These are phyloP conservation scores for Podospora australis DNA, from an alignment of 495 filamentous ascomycete species.

Conservation along the genomic window DNA sequence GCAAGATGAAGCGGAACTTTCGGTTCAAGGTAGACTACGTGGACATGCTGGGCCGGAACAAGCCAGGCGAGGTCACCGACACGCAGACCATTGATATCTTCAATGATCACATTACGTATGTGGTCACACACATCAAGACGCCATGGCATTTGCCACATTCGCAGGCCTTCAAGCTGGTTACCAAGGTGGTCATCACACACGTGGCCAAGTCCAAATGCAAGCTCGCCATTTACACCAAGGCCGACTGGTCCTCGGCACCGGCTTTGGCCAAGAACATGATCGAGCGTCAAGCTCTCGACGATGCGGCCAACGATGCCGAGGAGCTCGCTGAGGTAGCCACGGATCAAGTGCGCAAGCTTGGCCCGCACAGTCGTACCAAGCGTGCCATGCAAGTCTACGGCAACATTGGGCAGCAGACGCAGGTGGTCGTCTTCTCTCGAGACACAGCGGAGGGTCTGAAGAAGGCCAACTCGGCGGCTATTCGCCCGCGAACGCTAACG, in stretches of 20 bases:
- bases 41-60: conserved; percentile 56
- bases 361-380: conserved; percentile 76
- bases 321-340: conserved; percentile 80
- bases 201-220: conserved; percentile 87
- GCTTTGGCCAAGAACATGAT: conserved; percentile 64
- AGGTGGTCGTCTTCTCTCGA: conserved; percentile 57
- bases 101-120: conserved; percentile 94
- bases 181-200: conserved; percentile 91
- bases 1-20: conserved; percentile 68
- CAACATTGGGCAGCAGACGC: conserved; percentile 66
- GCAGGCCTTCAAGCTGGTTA: conserved; percentile 73
- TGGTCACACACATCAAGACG: conserved; percentile 78
- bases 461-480: conserved; percentile 41
- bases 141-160: conserved; percentile 87
- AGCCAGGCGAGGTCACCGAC: conserved; percentile 61
- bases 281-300: conserved; percentile 70
- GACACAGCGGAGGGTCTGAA: conserved; percentile 24
- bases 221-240: conserved; percentile 77
- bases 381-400: conserved; percentile 90
- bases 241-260: conserved; percentile 73
- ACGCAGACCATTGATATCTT: conserved; percentile 85
- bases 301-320: conserved; percentile 74
- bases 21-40: conserved; percentile 66
- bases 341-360: conserved; percentile 79
- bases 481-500: conserved; percentile 60